Conservation (phyloP, 2,329 filamentous ascomycete genomes). For the Aspergillus aculeatus region DNA sequence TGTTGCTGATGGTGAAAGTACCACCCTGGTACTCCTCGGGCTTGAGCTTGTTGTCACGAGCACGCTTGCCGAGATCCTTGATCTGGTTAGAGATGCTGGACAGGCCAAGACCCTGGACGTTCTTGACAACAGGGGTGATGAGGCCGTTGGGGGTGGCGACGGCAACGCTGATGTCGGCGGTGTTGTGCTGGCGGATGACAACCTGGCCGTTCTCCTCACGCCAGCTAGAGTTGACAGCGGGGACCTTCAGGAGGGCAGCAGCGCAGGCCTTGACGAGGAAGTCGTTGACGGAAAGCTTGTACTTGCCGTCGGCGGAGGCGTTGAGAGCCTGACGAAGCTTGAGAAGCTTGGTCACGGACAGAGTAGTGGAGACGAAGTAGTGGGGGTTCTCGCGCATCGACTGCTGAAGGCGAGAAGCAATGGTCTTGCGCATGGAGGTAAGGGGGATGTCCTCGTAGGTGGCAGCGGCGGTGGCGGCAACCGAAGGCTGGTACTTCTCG, state of each 20-base stretch:
- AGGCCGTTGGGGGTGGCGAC: conserved; percentile 90
- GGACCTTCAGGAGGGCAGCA: conserved; percentile 87
- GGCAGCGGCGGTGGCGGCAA: conserved; percentile 57
- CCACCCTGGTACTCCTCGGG: conserved; percentile 99
- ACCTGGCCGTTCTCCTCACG: conserved; percentile 69
- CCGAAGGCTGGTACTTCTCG: conserved; percentile 72
- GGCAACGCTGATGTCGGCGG: conserved; percentile 91
- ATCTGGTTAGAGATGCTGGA: conserved; percentile 82
- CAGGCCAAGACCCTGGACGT: conserved; percentile 81
- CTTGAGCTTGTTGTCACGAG: conserved; percentile 96
- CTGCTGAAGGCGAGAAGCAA: conserved; percentile 84
- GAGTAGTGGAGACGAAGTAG: conserved; percentile 89
- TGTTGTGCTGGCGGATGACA: conserved; percentile 88
- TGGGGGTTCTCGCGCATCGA: conserved; percentile 93
- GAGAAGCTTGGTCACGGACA: conserved; percentile 92
- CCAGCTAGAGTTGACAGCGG: conserved; percentile 95
- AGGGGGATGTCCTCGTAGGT: conserved; percentile 81
- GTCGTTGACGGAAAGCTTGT: conserved; percentile 99
- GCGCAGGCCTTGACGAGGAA: conserved; percentile 97
- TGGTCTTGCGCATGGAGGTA: conserved; percentile 95
- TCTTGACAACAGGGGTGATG: conserved; percentile 95
- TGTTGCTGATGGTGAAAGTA: conserved; percentile 99
- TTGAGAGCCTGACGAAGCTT: conserved; percentile 96
- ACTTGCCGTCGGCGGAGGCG: conserved; percentile 81
- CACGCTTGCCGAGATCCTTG: conserved; percentile 96